Percentiles rank a stretch among this genome's conserved stretches.
Evolutionary conservation across 495 filamentous ascomycete species (phyloP).

Genomic region (Penicillium parvum): DNA sequence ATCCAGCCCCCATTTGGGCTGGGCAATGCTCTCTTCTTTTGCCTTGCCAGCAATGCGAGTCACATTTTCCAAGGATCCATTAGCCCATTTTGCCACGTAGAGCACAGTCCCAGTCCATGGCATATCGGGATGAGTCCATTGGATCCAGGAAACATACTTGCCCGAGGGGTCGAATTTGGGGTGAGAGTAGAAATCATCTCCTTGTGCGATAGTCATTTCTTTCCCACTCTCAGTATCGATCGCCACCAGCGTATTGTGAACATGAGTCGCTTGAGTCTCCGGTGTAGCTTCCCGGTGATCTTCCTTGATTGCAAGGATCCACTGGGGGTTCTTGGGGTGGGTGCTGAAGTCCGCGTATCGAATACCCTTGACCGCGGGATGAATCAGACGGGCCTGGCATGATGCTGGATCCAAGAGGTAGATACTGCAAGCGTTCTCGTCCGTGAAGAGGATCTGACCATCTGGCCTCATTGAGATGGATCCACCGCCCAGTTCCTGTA

Average conservation of each 20-base stretch:
- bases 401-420: slow-evolving; percentile 31
- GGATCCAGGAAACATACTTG: slow-evolving; percentile 41
- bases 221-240: slow-evolving; percentile 16
- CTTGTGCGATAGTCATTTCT: slow-evolving; percentile 21
- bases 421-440: slow-evolving; percentile 31
- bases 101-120: slow-evolving; percentile 45
- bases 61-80: slow-evolving; percentile 18
- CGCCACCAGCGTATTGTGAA: slow-evolving; percentile 23
- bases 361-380: slow-evolving; percentile 22
- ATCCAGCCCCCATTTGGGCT: slow-evolving; percentile 42
- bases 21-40: slow-evolving; percentile 32
- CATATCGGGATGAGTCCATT: slow-evolving; percentile 50
- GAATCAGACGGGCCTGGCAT: slow-evolving; percentile 15
- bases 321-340: slow-evolving; percentile 27
- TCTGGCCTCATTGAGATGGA: slow-evolving; percentile 23
- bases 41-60: slow-evolving; percentile 28
- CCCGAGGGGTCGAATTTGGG: slow-evolving; percentile 45
- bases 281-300: slow-evolving; percentile 37
- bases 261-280: slow-evolving; percentile 25
- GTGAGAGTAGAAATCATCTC: slow-evolving; percentile 47
- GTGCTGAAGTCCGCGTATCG: slow-evolving; percentile 36
- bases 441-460: slow-evolving; percentile 39
- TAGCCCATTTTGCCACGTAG: slow-evolving; percentile 32
- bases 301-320: slow-evolving; percentile 45
- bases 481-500: slow-evolving; percentile 40